phyloP scores from a whole-genome alignment of 805 yeast genomes.

The Nakazawaea ishiwadae region DNA sequence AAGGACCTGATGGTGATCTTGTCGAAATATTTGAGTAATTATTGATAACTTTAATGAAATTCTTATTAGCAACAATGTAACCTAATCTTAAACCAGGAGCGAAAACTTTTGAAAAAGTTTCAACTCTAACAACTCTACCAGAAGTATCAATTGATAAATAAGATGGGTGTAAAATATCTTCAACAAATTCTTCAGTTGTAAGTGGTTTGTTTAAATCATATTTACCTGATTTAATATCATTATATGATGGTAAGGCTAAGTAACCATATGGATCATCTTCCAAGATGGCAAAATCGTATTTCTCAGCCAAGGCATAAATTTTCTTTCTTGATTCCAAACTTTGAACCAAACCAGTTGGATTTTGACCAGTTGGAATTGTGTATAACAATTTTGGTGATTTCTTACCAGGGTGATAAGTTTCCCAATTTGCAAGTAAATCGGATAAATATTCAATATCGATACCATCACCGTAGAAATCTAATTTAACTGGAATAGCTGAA shows the following conservation, averaged over 20 bases:
- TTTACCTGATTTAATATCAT: slow-evolving; percentile 37
- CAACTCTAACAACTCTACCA: slow-evolving; percentile 59
- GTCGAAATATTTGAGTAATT: slow-evolving; percentile 42
- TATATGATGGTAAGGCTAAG: slow-evolving; percentile 41
- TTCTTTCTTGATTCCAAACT: slow-evolving; percentile 40
- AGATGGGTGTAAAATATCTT: slow-evolving; percentile 39
- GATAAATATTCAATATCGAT: slow-evolving; percentile 46
- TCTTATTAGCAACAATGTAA: slow-evolving; percentile 48
- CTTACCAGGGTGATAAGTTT: slow-evolving; percentile 36
- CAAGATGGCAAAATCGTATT: slow-evolving; percentile 53
- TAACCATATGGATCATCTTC: slow-evolving; percentile 75
- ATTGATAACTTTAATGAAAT: slow-evolving; percentile 36
- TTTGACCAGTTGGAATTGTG: slow-evolving; percentile 71
- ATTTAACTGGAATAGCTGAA: slow-evolving; percentile 47
- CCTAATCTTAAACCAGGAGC: slow-evolving; percentile 67
- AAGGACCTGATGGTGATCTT: slow-evolving; percentile 52
- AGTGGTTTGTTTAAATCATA: slow-evolving; percentile 33
- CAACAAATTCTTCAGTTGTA: slow-evolving; percentile 37
- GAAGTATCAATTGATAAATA: slow-evolving; percentile 49
- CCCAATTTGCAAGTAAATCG: slow-evolving; percentile 55
- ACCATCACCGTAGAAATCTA: slow-evolving; percentile 38
- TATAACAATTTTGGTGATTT: slow-evolving; percentile 51
- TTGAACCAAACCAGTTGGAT: slow-evolving; percentile 62
- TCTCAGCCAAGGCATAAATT: slow-evolving; percentile 49
- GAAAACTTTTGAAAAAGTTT: slow-evolving; percentile 61